Evolutionary conservation across 257 asterid species (phyloP), one percentile per base, ranked within the genome.

Genomic region (Gardenia jasminoides): DNA sequence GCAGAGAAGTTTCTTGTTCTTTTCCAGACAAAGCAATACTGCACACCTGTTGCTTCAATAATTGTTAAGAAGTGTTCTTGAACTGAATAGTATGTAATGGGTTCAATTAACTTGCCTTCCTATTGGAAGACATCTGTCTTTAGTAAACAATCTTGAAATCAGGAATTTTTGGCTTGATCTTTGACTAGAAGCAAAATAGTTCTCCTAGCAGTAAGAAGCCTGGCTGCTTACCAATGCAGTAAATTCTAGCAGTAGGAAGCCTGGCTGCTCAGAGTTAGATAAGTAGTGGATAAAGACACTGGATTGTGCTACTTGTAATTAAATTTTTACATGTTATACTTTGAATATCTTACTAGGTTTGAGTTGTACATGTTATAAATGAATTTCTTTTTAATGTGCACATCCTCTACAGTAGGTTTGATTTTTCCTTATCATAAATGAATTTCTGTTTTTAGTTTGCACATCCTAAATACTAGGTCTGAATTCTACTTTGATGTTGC

Each of bases 401-500:
- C 22, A 26, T 70, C 43, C 28, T 75, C 4, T 61, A 22, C n/a
- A 26, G 52, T 43, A 5, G 4, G 46, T 43, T 31, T 54, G n/a
- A 24, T 2, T 50, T 10, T 9, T 4, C 6, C 50, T 46, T 47
- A 36, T 36, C 4, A 36, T 36, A 36, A 36, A 36, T 36, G 41
- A 36, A 3, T 68, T 44, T 70, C 12, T 44, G 3, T 2, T 10
- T 70, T 46, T 10, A 44, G 15, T 28, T 3, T 47, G 16, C 3
- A 30, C 22, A 26, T 70, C 26, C 28, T 75, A 10, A 41, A 22
- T n/a, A 43, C 67, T 43, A 5, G 4, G 26, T 43, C 22, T 54
- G n/a, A 24, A 11, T 50, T 10, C n/a, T 4, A 11, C 50, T 59
- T 47, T 10, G 3, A 59, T 78, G 28, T 76, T 78, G 82, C 87